Evolutionary conservation across 208 protist genomes (phyloP).

Genomic region (Leishmania gerbilli): DNA sequence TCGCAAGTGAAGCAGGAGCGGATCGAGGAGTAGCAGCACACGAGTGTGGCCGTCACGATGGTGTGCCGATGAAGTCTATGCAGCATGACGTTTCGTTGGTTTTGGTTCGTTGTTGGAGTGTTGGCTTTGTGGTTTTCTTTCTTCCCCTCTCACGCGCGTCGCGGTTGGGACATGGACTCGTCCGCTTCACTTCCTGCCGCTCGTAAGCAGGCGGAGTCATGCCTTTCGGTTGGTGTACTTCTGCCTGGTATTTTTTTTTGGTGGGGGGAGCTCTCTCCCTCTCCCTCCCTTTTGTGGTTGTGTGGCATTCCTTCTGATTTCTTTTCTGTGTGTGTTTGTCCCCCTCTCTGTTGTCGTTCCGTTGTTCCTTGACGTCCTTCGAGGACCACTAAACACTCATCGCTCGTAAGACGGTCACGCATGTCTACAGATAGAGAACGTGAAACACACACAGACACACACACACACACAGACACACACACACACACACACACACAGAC

Average conservation of each 20-base stretch:
- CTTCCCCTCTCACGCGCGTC: background rate
- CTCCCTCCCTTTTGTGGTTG: background rate
- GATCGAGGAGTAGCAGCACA: constrained; percentile 11
- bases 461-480: no score
- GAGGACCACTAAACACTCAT: no score
- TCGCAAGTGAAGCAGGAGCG: constrained; percentile 36
- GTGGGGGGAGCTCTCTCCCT: background rate
- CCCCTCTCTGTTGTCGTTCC: no score
- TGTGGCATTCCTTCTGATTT: background rate
- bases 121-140: no score
- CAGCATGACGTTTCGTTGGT: background rate
- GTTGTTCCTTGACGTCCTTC: background rate
- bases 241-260: background rate
- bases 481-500: no score
- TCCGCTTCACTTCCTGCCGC: background rate
- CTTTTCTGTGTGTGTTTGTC: no score
- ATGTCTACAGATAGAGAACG: no score
- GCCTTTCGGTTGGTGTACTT: background rate
- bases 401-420: no score
- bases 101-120: background rate
- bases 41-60: background rate
- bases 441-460: no score
- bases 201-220: background rate
- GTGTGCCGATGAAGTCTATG: background rate
- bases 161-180: background rate